Conservation (phyloP, 108 stramenopile genomes). For the Seminavis robusta region DNA sequence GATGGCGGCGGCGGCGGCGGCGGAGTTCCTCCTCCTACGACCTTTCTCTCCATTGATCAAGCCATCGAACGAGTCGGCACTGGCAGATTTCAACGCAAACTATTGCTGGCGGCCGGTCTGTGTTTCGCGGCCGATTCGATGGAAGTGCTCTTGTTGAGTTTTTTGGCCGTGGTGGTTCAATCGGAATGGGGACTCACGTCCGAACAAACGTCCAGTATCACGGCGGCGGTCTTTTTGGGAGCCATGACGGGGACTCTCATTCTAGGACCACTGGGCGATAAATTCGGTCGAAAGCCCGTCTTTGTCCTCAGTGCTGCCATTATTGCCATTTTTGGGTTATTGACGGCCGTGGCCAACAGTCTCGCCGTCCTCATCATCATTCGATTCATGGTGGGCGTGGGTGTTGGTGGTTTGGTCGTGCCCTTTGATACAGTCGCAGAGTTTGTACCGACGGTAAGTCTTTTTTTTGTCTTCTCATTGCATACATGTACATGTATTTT, state of each 20-base stretch:
- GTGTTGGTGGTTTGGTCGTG: conserved; percentile 64
- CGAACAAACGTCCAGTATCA: conserved; percentile 39
- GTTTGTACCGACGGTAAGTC: conserved; percentile 68
- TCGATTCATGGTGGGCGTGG: conserved; percentile 72
- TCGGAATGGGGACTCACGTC: conserved; percentile 49
- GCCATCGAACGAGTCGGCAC: conserved; percentile 49
- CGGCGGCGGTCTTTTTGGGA: conserved; percentile 61
- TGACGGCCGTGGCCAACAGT: conserved; percentile 44
- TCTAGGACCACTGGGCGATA: conserved; percentile 62
- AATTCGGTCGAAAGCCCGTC: conserved; percentile 51
- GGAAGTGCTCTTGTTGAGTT: conserved; percentile 63
- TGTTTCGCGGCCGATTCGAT: conserved; percentile 77
- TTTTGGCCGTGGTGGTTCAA: conserved; percentile 48
- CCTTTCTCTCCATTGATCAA: conserved; percentile 30
- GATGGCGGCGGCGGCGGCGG: too few relatives aligned
- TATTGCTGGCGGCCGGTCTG: conserved; percentile 63
- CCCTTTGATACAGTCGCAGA: conserved; percentile 37
- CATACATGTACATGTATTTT: conserved; percentile 52
- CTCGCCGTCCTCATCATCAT: conserved; percentile 32
- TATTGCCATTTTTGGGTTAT: conserved; percentile 55
- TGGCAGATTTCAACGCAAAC: conserved; percentile 51
- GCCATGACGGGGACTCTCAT: conserved; percentile 55
- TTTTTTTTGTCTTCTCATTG: conserved; percentile 16
- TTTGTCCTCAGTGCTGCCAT: conserved; percentile 39
- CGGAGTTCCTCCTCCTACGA: too few relatives aligned